Conservation (phyloP, 2,329 filamentous ascomycete species). For the Cercospora sojina region DNA sequence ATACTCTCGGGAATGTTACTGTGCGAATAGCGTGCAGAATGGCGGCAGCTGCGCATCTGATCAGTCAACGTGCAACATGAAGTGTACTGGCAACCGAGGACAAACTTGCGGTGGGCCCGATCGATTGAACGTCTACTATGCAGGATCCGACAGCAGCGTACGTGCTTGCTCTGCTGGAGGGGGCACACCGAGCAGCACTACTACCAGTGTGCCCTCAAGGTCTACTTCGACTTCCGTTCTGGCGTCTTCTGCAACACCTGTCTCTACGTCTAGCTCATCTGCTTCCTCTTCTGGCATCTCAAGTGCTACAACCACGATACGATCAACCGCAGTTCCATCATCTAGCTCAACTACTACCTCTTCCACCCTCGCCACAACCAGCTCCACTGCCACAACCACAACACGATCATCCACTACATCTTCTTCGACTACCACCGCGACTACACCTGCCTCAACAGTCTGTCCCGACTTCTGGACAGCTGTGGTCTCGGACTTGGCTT, state of each 20-base stretch:
- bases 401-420: constrained; percentile 11
- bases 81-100: constrained; percentile 31
- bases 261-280: background rate
- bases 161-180: constrained; percentile 5
- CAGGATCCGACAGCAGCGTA: constrained; percentile 11
- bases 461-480: constrained; percentile 37
- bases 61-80: constrained; percentile 28
- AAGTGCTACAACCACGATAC: background rate
- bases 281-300: background rate
- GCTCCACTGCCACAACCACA: background rate
- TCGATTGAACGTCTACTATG: constrained; percentile 20
- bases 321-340: background rate
- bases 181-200: background rate
- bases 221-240: constrained; percentile 8
- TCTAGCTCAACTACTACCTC: constrained; percentile 3
- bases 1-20: constrained; percentile 30
- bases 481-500: constrained; percentile 35
- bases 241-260: background rate
- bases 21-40: constrained; percentile 13
- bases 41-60: constrained; percentile 7
- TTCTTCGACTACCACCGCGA: constrained; percentile 10
- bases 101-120: constrained; percentile 31
- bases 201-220: background rate
- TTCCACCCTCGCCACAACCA: background rate
- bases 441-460: constrained; percentile 14